Conservation (phyloP, 148 eudicot species). For the Oxyria digyna region DNA sequence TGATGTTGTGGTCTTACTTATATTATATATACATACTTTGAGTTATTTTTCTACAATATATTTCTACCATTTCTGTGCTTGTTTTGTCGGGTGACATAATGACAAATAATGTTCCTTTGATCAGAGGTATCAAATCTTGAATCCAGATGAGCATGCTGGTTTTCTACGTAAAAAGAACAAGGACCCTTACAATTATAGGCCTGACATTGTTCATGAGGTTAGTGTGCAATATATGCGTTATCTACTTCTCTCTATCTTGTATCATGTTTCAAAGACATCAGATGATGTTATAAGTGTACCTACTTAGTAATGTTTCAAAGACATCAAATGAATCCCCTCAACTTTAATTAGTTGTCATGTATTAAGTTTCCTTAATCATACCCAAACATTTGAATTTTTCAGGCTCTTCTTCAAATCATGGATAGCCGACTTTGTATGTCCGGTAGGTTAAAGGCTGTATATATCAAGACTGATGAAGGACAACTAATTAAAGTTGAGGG, state of each 20-base stretch:
- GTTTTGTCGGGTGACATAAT: neutral
- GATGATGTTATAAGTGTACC: neutral
- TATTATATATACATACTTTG: neutral
- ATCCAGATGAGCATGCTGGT: slow-evolving; percentile 18
- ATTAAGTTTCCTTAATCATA: neutral
- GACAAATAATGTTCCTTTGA: neutral
- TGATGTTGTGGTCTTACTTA: too few species aligned
- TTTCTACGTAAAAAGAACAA: slow-evolving; percentile 13
- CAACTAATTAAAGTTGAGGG: neutral
- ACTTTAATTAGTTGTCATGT: neutral
- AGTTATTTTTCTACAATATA: neutral
- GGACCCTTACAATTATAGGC: slow-evolving; percentile 18
- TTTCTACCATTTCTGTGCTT: too few species aligned
- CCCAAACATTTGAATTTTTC: neutral
- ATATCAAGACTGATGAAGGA: slow-evolving; percentile 15
- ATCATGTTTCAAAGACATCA: neutral
- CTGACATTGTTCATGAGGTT: slow-evolving; percentile 20
- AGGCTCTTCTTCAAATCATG: slow-evolving; percentile 17
- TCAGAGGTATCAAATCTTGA: slow-evolving; percentile 17
- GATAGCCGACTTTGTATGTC: slow-evolving; percentile 14
- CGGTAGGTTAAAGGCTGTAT: slow-evolving; percentile 18
- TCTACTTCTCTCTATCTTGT: neutral
- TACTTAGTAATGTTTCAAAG: too few species aligned
- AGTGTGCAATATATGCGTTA: neutral
- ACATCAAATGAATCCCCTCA: too few species aligned